Evolutionary conservation across 2,329 filamentous ascomycete genomes (phyloP), one percentile per base, ranked within the genome.

Genomic region (Fusarium piperis): DNA sequence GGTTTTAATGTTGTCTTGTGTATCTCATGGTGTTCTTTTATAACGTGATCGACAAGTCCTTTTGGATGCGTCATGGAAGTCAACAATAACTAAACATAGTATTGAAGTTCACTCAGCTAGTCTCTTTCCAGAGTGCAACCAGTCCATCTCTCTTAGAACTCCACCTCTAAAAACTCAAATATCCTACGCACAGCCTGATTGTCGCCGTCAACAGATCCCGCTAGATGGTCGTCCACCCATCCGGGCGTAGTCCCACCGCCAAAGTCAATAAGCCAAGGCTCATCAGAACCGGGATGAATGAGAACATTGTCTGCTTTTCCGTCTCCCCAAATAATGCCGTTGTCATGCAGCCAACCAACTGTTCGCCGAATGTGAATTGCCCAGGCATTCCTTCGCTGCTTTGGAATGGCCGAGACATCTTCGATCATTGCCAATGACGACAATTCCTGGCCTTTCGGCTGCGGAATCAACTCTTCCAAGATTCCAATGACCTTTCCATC

Each of bases 221-320:
- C 46, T 23, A 67, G 55, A 16, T 53, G 10, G 48, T 67, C 44
- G 36, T 72, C 66, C 20, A 72, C 66, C 65, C 62, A 71, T 23
- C 69, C 69, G 10, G 26, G 28, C 18, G 66, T 64, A 28, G n/a
- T 64, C 35, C 65, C 62, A 16, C 65, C 68, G 15, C 32, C 66
- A 56, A 72, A 72, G 36, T 69, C 66, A 58, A 72, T 65, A 20
- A 67, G n/a, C 68, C 56, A 61, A 41, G 57, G 26, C 23, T 70
- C 64, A 23, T 67, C 62, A n/a, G 26, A 59, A 32, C 61, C 28
- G n/a, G 39, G 18, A 56, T 70, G 52, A 26, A 68, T 55, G 32
- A 72, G 62, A n/a, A 72, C 33, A 48, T 72, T 70, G 30, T 48
- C 51, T 11, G 70, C 48, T 36, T 72, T 72, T 28, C 46, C 70